Conservation (phyloP, 179 eudicot genomes). For the Spinacia oleracea region DNA sequence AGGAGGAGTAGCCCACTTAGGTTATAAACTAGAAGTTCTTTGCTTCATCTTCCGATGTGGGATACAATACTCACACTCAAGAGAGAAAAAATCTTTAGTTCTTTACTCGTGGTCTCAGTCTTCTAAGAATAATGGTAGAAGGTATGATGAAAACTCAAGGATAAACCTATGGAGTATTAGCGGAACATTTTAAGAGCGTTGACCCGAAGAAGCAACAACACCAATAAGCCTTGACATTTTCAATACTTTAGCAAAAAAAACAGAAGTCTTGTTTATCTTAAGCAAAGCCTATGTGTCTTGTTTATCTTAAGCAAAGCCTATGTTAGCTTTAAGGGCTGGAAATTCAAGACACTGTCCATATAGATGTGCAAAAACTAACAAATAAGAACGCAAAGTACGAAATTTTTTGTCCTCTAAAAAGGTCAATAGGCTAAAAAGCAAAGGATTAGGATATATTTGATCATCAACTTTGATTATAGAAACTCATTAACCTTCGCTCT, state of each 20-base stretch:
- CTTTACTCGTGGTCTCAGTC: background rate
- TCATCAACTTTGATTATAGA: background rate
- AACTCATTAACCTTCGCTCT: background rate
- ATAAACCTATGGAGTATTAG: background rate
- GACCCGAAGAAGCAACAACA: background rate
- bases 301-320: background rate
- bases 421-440: background rate
- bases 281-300: background rate
- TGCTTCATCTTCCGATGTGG: no score
- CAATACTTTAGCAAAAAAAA: background rate
- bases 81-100: no score
- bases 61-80: no score
- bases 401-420: background rate
- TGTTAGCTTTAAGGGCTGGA: background rate
- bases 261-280: background rate
- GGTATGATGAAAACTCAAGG: background rate
- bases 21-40: no score
- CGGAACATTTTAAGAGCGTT: background rate
- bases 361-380: background rate
- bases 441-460: background rate
- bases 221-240: background rate
- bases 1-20: no score
- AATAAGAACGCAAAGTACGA: no score
- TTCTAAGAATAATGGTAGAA: background rate
- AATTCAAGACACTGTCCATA: background rate